Percentiles rank a stretch among this genome's conserved stretches.
Evolutionary conservation across 179 eudicot genomes (phyloP).

Genomic region (Patellifolia procumbens): DNA sequence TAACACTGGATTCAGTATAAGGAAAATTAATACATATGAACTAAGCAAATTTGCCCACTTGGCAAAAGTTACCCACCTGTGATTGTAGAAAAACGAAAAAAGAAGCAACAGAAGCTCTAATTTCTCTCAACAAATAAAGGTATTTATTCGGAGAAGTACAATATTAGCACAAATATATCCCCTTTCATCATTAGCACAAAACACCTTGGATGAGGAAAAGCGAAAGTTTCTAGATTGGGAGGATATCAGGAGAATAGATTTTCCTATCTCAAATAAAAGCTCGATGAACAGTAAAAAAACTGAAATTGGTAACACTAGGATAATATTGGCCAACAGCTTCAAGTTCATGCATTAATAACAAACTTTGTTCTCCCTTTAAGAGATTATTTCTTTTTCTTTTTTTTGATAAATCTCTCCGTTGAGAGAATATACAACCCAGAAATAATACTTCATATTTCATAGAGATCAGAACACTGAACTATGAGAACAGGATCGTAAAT

Average conservation of each 20-base stretch:
- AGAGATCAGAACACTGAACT: neutral
- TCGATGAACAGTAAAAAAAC: neutral
- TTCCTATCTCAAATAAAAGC: neutral
- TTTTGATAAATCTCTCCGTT: too few relatives aligned
- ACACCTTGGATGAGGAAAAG: neutral
- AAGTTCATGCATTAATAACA: neutral
- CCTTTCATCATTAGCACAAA: too few relatives aligned
- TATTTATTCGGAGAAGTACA: neutral
- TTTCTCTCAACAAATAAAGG: neutral
- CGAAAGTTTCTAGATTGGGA: neutral
- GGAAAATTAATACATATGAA: neutral
- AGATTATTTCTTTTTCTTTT: too few relatives aligned
- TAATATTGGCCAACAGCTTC: neutral
- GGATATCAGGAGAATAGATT: neutral
- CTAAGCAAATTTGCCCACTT: neutral
- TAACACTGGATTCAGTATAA: neutral
- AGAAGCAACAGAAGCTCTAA: neutral
- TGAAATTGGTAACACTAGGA: neutral
- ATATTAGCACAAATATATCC: neutral
- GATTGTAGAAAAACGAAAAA: neutral
- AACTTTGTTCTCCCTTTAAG: neutral
- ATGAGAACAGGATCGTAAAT: neutral
- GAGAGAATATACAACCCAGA: neutral
- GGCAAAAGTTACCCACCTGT: neutral
- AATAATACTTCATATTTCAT: neutral